Base-by-base conservation (phyloP, 192 early-diverging fungal species). In the Dissophora ornata region DNA sequence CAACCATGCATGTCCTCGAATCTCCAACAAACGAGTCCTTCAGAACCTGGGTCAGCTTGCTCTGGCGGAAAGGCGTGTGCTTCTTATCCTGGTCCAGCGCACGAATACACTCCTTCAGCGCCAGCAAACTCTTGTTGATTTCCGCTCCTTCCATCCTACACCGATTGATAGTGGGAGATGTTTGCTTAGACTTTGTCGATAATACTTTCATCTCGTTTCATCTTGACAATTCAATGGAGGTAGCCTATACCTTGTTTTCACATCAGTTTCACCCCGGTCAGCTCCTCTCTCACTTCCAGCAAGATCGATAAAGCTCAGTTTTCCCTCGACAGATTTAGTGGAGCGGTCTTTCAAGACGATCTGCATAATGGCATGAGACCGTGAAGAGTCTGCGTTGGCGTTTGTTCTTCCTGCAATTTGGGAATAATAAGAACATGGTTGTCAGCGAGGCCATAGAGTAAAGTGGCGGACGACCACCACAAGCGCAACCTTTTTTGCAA, bases 11-110 rank as follows among this genome's bases (percentile, higher is more conserved):
- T 0, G 98, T 97, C 13, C 95, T 86, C 25, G 96, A 97, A 75
- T 99, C 95, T 16, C 97, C 98, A 68, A 98, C 90, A 78, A 99
- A 97, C 16, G 96, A 98, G 80, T 99, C 98, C 67, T 98, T 98
- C 24, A 99, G 80, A 4, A 97, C 92, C 83, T 98, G 97, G 0
- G 98, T 99, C 51, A 99, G 78, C 82, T 99, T 99, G 73, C 91
- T 93, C 77, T 98, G 96, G 45, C 98, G 88, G 86, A 98, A 99
- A 3, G 98, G 98, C 33, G 94, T 96, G 78, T 99, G 98, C 48
- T 89, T 92, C 60, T 96, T 97, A 62, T 93, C 93, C 68, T 96
- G 90, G 69, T 98, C 98, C 40, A 98, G 79, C 1, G 98, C 96
- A 52, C 97, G 91, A 80, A 99, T 99, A 66, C 97, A 98, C 69